Base-by-base conservation (phyloP, 495 filamentous ascomycete species). In the Margaritispora aquatica region DNA sequence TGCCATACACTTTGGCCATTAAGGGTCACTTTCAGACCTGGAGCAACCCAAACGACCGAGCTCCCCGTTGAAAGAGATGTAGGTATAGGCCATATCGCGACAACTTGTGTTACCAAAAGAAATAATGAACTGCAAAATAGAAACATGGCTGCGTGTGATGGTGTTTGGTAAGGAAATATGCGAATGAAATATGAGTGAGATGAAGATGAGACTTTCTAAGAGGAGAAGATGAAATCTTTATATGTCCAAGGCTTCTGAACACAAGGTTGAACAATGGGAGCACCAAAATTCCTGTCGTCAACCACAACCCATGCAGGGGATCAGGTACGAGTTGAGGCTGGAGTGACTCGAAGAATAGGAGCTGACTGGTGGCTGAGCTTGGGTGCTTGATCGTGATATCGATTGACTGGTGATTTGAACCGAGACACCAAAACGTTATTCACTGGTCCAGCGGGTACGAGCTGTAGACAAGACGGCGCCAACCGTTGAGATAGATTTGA, bases 41-140 rank as follows among this genome's bases (percentile, higher is more conserved):
- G 68, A 46, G 74, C 68, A 55, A 88, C 80, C 74, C 78, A 88
- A 34, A 87, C 60, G 19, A 77, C 74, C 2, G 74, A 73, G 58
- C 71, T 72, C 9, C 85, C 85, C 55, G 72, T 78, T 51, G 71
- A 74, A 63, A 78, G 77, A 49, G 65, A 74, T 41, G 69, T 62
- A 11, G 85, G 85, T 8, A 79, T 70, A 2, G 85, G 85, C 85
- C 85, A 88, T 52, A 88, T 69, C 0, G 84, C 85, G 15, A 60
- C 31, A 22, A 54, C 60, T 47, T 48, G 31, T 8, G 8, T 55
- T 3, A 49, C 20, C 7, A 64, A 34, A 56, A 47, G 26, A 53
- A 57, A 36, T 44, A 63, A 23, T 23, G 58, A 50, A 24, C 7
- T 56, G 17, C 52, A 51, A 48, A 22, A 23, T 47, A 26, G 62